Conservation (phyloP, 257 asterid genomes). For the Mitragyna speciosa region DNA sequence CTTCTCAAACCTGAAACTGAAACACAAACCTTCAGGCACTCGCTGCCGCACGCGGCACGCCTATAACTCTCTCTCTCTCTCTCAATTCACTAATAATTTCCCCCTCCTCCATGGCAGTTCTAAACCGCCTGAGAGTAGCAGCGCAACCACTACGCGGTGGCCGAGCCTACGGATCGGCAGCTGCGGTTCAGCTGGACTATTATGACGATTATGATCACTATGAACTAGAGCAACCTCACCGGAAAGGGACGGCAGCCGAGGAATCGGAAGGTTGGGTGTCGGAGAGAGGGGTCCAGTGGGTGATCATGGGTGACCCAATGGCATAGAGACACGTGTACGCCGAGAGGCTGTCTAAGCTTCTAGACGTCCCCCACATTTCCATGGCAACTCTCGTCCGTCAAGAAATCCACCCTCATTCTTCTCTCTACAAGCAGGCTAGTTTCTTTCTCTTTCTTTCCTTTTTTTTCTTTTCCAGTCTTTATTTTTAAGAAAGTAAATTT, state of each 20-base stretch:
- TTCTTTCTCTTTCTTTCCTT: background rate
- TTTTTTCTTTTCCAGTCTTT: background rate
- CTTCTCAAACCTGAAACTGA: background rate
- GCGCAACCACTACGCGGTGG: conserved; percentile 33
- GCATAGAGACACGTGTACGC: conserved; percentile 78
- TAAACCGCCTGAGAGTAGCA: conserved; percentile 53
- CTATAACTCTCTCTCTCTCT: background rate
- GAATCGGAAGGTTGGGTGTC: conserved; percentile 58
- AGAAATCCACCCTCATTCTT: conserved; percentile 73
- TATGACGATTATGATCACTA: conserved; percentile 34
- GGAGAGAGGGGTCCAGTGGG: conserved; percentile 85
- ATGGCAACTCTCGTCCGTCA: conserved; percentile 87
- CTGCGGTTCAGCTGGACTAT: conserved; percentile 66
- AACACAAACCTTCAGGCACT: conserved; percentile 9
- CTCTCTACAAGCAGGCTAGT: conserved; percentile 64
- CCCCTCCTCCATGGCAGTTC: conserved; percentile 47
- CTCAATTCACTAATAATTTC: conserved; percentile 25
- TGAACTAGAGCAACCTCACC: conserved; percentile 26
- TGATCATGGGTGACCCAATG: conserved; percentile 86
- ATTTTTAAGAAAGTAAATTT: background rate
- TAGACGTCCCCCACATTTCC: conserved; percentile 81
- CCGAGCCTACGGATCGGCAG: conserved; percentile 66
- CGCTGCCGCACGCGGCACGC: conserved; percentile 25
- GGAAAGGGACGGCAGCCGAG: conserved; percentile 29
- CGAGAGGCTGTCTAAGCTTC: conserved; percentile 69